Base-by-base conservation (phyloP, 2,329 filamentous ascomycete species). In the Fusarium nelsonii region DNA sequence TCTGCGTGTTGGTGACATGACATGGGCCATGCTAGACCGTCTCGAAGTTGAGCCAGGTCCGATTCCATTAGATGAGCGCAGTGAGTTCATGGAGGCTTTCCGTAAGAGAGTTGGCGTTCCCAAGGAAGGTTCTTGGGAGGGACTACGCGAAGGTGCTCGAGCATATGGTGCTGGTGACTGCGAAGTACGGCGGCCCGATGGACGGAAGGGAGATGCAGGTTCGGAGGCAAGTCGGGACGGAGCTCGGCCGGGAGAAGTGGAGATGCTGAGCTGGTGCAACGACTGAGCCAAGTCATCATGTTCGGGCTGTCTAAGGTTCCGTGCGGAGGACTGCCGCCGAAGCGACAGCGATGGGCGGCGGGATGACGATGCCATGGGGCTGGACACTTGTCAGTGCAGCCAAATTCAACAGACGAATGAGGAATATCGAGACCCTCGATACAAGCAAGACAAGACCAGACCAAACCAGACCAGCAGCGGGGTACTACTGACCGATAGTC, bases 51-150 rank as follows among this genome's bases (percentile, higher is more conserved):
- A 79, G 18, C 74, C 75, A 4, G 79, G 71, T 5, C 75, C 77
- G 18, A 77, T 76, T 51, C 81, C 82, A 68, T 78, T 84, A 26
- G 79, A 79, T 2, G 85, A 87, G 68, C 82, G 84, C 39, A 89
- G 77, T 33, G 87, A 89, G 75, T 84, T 88, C 69, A 83, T 83
- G 4, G 87, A 89, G 2, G 86, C 82, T 71, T 88, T 89, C 30
- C 85, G 83, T 39, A 86, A 76, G 8, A 89, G 78, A 1, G 81
- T 80, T 2, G 86, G 86, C 4, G 85, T 86, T 20, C 77, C 79
- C 6, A 84, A 81, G 55, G 82, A 79, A 7, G 84, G 83, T 12
- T 81, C 78, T 60, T 73, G 76, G 65, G 75, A 84, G 54, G 72
- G 84, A 80, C 75, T 85, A 75, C 75, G 82, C 71, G 77, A 83